Base-by-base conservation (phyloP, 176 grass and related monocot species). In the Pharus latifolius region DNA sequence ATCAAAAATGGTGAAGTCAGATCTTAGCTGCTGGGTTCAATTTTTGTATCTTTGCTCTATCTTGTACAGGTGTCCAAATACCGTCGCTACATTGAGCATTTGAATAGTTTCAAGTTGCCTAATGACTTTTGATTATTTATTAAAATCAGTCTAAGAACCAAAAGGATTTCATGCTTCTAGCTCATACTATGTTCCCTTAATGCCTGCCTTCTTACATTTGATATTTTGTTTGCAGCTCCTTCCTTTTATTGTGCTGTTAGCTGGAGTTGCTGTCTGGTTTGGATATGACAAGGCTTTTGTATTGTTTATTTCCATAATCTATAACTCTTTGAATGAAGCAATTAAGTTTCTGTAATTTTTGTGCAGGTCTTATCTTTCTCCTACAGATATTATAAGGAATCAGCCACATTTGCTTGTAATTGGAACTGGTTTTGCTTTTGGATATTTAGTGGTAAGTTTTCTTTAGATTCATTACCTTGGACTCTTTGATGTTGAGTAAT, bases 391-490 rank as follows among this genome's bases (percentile, higher is more conserved):
- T 83, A 94, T 80, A 81, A 86, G 66, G 51, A 91, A 91, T 78
- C 88, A 99, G 40, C 95, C 95, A 61, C 90, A 99, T 88, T 54
- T 98, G 23, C 81, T 99, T 64, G 70, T 99, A 34, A 76, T 87
- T 20, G 90, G 95, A 83, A 99, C 95, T 75, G 95, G 95, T 78
- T 98, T 92, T 88, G 85, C 90, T 70, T 98, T 98, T 88, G 94
- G 94, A 66, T 98, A 80, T 83, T 77, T 98, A 60, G 89, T 98
- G 64, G 89, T 93, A 80, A 85, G 83, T 57, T 71, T 34, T 37
- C 6, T 56, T 56, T 31, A 30, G 72, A 7, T 62, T 69, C 8
- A 9, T 5, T 5, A 38, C 35, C 0, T 41, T 64, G 6, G 3
- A 54, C 45, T 65, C 20, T 27, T 53, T 28, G 28, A 52, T 1